Evolutionary conservation across 345 rosid genomes (phyloP).

Genomic region (Eucalyptus tenuipes): DNA sequence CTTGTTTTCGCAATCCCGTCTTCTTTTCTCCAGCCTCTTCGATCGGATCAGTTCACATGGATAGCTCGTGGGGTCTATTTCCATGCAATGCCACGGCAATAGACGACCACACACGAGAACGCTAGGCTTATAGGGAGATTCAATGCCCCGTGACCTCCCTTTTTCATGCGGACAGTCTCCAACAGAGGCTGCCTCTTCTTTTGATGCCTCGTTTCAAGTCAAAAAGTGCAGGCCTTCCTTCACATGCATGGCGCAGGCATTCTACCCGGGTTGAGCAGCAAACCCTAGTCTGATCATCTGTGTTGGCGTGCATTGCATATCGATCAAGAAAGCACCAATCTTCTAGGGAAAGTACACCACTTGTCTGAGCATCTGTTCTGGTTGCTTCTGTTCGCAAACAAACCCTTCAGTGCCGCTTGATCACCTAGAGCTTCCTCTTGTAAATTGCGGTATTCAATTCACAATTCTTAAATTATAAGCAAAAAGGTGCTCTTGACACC

Average conservation of each 20-base stretch:
- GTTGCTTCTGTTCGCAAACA: not conserved
- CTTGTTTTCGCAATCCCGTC: not conserved
- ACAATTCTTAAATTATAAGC: not conserved
- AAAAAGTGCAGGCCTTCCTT: not conserved
- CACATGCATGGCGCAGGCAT: not conserved
- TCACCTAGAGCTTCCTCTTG: not conserved
- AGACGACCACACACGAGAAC: not conserved
- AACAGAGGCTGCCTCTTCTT: not conserved
- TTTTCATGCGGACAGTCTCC: not conserved
- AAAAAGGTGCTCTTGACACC: not conserved
- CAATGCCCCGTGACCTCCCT: not conserved
- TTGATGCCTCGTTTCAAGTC: not conserved
- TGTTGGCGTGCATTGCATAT: not conserved
- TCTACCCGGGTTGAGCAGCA: not conserved
- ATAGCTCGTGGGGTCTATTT: not conserved
- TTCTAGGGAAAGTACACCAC: not conserved
- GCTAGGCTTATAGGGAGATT: not conserved
- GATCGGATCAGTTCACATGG: not conserved
- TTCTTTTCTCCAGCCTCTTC: not conserved
- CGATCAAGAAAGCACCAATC: not conserved
- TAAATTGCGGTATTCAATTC: not conserved
- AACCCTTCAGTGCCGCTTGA: not conserved
- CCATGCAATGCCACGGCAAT: not conserved
- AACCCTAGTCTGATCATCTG: not conserved
- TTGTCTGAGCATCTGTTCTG: not conserved